A percentile compares a stretch with the other conserved stretches of the same genome.
Evolutionary conservation across 176 grass and related monocot genomes (phyloP).

Genomic region (Elaeis guineensis): DNA sequence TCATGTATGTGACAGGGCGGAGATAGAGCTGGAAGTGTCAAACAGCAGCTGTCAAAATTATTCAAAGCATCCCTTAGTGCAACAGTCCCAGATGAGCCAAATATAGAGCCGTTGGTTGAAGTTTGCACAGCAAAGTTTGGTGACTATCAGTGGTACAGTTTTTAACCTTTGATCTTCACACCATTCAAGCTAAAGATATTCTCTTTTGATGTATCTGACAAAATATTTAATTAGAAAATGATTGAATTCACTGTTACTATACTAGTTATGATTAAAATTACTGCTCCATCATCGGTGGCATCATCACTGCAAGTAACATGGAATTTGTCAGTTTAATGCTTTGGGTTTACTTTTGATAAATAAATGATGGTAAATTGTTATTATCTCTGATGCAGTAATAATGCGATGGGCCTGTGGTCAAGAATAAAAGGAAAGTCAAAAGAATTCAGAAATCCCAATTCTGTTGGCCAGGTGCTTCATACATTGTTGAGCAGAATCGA

Average conservation of each 20-base stretch:
- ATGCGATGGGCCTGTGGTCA: slow-evolving; percentile 94
- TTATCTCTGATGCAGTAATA: slow-evolving; percentile 54
- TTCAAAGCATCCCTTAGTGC: slow-evolving; percentile 38
- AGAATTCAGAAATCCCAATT: slow-evolving; percentile 81
- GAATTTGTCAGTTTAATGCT: slow-evolving; percentile 10
- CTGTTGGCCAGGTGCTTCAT: slow-evolving; percentile 65
- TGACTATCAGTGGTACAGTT: slow-evolving; percentile 87
- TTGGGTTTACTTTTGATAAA: background rate
- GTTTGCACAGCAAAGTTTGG: slow-evolving; percentile 67
- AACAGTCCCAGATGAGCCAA: slow-evolving; percentile 41
- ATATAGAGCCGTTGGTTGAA: slow-evolving; percentile 72
- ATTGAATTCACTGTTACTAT: background rate
- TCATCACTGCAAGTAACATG: background rate
- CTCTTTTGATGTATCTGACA: background rate
- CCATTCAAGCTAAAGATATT: background rate
- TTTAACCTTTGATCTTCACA: background rate
- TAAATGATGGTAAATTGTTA: slow-evolving; percentile 4
- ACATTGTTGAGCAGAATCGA: slow-evolving; percentile 8
- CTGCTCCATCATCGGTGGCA: background rate
- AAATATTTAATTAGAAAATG: too few species aligned
- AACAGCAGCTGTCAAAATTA: slow-evolving; percentile 67
- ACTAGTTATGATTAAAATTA: background rate
- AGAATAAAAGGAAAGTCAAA: slow-evolving; percentile 76
- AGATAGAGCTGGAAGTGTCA: slow-evolving; percentile 61
- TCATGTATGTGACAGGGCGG: background rate